phyloP scores from a whole-genome alignment of 306 rosid genomes.

The Dryas octopetala region DNA sequence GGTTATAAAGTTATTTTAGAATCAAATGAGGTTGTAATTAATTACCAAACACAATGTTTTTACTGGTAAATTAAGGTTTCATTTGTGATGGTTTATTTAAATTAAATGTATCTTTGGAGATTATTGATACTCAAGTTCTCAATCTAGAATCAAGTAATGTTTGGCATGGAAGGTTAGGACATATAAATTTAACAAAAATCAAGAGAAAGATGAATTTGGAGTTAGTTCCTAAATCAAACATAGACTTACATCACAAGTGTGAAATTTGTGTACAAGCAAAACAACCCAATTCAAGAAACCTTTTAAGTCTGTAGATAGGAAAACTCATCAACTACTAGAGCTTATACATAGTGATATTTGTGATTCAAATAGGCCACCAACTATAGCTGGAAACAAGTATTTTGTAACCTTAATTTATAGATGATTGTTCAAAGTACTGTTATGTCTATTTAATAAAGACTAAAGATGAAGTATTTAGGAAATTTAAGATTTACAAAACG shows the following conservation, averaged over 20 bases:
- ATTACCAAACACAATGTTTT: not conserved
- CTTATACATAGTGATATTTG: not conserved
- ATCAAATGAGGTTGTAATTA: not conserved
- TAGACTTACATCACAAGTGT: too few relatives aligned
- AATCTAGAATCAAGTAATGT: too few relatives aligned
- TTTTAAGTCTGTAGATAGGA: not conserved
- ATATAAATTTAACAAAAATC: too few relatives aligned
- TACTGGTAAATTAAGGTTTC: not conserved
- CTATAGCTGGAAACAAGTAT: not conserved
- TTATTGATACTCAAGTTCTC: not conserved
- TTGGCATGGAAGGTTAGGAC: too few relatives aligned
- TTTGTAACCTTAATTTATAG: not conserved
- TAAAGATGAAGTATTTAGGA: not conserved
- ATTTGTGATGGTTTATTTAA: not conserved
- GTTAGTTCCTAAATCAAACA: too few relatives aligned
- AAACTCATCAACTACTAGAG: not conserved
- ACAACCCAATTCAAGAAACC: not conserved
- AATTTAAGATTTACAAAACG: not conserved
- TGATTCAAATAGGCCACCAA: not conserved
- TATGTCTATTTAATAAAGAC: not conserved
- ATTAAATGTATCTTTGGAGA: not conserved
- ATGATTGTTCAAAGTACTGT: not conserved
- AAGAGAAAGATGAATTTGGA: too few relatives aligned
- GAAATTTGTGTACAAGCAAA: slow-evolving; percentile 1
- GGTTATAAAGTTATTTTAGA: not conserved